Conservation (phyloP, 257 asterid genomes). For the Osmanthus fragrans region DNA sequence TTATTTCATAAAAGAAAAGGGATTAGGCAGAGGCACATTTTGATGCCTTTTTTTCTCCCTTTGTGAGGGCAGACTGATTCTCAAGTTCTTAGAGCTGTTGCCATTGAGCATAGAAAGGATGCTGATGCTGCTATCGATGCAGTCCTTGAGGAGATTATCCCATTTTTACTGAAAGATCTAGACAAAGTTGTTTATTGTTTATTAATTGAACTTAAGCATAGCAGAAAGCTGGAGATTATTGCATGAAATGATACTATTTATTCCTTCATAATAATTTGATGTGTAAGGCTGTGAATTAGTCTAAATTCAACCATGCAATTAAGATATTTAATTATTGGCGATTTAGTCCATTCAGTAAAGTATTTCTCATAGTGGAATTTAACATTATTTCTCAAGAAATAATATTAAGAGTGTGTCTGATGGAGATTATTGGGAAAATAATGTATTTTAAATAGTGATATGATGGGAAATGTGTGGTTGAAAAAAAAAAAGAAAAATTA, state of each 20-base stretch:
- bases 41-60: slow-evolving; percentile 4
- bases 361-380: not conserved
- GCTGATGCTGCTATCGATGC: slow-evolving; percentile 62
- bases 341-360: not conserved
- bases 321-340: not conserved
- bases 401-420: too few species aligned
- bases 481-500: too few species aligned
- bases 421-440: too few species aligned
- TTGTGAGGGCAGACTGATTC: slow-evolving; percentile 56
- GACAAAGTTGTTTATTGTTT: slow-evolving; percentile 7
- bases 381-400: not conserved
- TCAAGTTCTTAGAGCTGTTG: slow-evolving; percentile 76
- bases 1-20: slow-evolving; percentile 1
- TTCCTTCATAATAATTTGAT: not conserved
- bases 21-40: not conserved
- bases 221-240: not conserved
- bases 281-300: not conserved
- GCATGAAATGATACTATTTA: not conserved
- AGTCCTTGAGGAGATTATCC: slow-evolving; percentile 70
- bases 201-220: not conserved
- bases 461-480: too few species aligned
- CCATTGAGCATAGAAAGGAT: slow-evolving; percentile 76
- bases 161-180: slow-evolving; percentile 46
- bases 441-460: too few species aligned
- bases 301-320: not conserved